Base-by-base conservation (phyloP, 2,329 filamentous ascomycete species). In the Xylariaceae sp. region DNA sequence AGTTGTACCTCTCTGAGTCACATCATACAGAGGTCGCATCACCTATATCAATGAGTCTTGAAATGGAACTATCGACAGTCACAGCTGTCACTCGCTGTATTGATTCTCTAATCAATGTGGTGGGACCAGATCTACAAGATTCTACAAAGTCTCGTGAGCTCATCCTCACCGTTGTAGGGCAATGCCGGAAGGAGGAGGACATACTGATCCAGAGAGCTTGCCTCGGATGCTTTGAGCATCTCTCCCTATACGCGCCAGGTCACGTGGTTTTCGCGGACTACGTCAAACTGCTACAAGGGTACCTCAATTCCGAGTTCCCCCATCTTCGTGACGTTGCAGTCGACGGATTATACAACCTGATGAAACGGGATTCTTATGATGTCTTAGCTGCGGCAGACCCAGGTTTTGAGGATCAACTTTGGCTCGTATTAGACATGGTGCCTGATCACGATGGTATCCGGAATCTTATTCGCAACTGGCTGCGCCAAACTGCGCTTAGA, bases 111-210 rank as follows among this genome's bases (percentile, higher is more conserved):
- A 91, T 99, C 73, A 97, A 97, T 63, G 94, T 99, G 9, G 80
- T 99, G 10, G 94, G 94, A 0, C 94, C 94, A 0, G 95, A 99
- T 71, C 75, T 99, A 19, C 94, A 97, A 70, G 94, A 97, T 65
- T 84, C 94, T 60, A 84, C 84, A 3, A 96, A 95, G 71, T 89
- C 90, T n/a, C 80, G 94, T 61, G 92, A 96, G 67, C 80, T 99
- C 50, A 94, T 97, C 47, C 80, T 97, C 57, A 94, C 86, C 0
- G 78, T 99, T 8, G 86, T 97, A 3, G 80, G 83, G 2, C 87
- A 95, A 60, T 94, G 97, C 64, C 85, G 89, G 58, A 77, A 86
- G 45, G 89, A 95, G 63, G 80, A 87, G 4, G 84, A 88, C 51
- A 70, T 83, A 3, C 74, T 86, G 10, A 80, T 95, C 5, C 81